These are phyloP conservation scores for Globisporangium canariense DNA, from an alignment of 352 stramenopile genomes.

Conservation along the genomic window DNA sequence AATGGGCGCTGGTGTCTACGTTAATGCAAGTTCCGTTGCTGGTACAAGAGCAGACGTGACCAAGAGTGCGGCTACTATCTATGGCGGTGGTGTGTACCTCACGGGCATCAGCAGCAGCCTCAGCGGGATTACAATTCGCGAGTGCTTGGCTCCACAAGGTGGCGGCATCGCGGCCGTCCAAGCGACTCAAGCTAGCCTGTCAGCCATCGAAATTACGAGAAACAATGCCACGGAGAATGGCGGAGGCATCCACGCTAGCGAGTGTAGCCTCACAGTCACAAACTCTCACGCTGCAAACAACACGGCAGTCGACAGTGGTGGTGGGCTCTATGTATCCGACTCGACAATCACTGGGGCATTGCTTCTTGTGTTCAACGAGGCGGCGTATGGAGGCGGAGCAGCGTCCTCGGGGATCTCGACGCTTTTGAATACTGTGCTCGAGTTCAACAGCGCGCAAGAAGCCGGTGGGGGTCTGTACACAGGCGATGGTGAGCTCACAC, in stretches of 20 bases:
- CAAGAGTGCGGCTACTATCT: conserved; percentile 15
- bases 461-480: conserved; percentile 29
- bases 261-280: conserved; percentile 10
- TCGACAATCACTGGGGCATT: conserved; percentile 23
- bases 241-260: conserved; percentile 22
- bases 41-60: conserved; percentile 9
- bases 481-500: conserved; percentile 18
- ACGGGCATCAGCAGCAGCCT: conserved; percentile 23
- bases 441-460: conserved; percentile 19
- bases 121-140: conserved; percentile 20
- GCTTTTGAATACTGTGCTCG: conserved; percentile 19
- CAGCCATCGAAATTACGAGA: conserved; percentile 12
- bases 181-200: conserved; percentile 1
- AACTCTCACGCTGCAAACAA: conserved; percentile 21
- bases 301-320: conserved; percentile 22
- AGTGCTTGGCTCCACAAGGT: conserved; percentile 24
- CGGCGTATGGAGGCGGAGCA: conserved; percentile 26
- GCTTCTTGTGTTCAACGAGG: conserved; percentile 21
- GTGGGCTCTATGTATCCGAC: conserved; percentile 25
- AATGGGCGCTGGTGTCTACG: conserved; percentile 30
- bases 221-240: conserved; percentile 24
- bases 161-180: conserved; percentile 22
- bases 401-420: conserved; percentile 8
- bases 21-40: conserved; percentile 25
- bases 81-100: conserved; percentile 31